Percentiles rank a stretch among this genome's conserved stretches.
Evolutionary conservation across 345 rosid genomes (phyloP).

Genomic region (Mallotus nudiflorus): DNA sequence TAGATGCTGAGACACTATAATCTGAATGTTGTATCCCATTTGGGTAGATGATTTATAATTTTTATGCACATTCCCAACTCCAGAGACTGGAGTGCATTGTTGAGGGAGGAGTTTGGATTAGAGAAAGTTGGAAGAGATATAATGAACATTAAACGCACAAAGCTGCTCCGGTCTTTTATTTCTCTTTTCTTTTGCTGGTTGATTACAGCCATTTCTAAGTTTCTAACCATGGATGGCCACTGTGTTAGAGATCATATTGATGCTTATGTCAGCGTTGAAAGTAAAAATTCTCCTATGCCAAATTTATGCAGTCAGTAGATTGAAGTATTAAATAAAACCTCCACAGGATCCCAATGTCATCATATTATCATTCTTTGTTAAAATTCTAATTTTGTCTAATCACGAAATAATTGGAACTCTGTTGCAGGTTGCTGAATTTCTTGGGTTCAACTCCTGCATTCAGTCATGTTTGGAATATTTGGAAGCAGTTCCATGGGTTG

Average conservation of each 20-base stretch:
- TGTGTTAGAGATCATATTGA: background rate
- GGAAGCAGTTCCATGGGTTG: constrained; percentile 99
- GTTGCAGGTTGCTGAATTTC: constrained; percentile 69
- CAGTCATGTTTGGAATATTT: constrained; percentile 81
- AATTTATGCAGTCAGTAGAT: background rate
- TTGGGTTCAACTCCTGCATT: constrained; percentile 72
- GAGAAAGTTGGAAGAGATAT: background rate
- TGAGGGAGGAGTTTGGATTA: background rate
- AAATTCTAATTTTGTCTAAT: constrained; percentile 6
- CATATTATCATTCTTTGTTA: background rate
- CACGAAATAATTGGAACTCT: constrained; percentile 4
- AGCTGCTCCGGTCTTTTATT: background rate
- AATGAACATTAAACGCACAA: background rate
- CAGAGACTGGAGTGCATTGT: background rate
- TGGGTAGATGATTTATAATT: background rate
- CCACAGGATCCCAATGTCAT: background rate
- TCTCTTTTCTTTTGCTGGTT: background rate
- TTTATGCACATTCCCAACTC: background rate
- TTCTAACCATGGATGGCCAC: background rate
- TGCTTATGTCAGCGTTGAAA: background rate
- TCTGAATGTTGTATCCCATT: background rate
- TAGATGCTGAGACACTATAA: background rate
- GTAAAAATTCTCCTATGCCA: too few relatives aligned
- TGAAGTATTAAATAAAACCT: background rate
- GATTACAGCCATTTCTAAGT: background rate